Base-by-base conservation (phyloP, 371 early-diverging fungal species). In the Mortierella polycephala region DNA sequence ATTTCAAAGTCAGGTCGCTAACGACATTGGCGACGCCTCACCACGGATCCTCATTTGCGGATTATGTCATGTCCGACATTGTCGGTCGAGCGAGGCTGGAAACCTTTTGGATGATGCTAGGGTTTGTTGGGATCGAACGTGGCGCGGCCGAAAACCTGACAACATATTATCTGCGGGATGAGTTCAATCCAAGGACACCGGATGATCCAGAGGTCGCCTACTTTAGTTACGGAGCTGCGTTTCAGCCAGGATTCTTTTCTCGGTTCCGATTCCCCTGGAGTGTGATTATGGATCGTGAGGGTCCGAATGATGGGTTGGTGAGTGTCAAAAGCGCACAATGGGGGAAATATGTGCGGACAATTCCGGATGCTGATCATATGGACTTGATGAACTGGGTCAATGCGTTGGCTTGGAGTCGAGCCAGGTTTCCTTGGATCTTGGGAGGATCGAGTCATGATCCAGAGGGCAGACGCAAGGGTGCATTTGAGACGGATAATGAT, bases 11-110 rank as follows among this genome's bases (percentile, higher is more conserved):
- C 16, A 84, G 74, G 40, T 92, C 95, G 2, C 81, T 97, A 49
- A 95, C 96, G 0, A 96, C 96, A 0, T 82, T 97, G 5, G 92
- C 90, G 9, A 96, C 97, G 10, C 97, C 97, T 30, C 97, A 97
- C 75, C 91, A 92, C 18, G 97, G 97, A 12, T 91, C 91, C 39
- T 87, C 93, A 5, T 92, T 96, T 79, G 95, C 95, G 89, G 95
- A 95, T 68, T 85, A 90, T 58, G 82, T 95, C 37, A 65, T 69
- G 59, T 58, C 66, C 6, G 80, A 79, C 45, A 62, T 79, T 39
- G 70, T 79, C 0, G 80, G 80, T 10, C 47, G 46, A 16, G 42
- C 20, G 45, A 39, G 73, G 1, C 53, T 73, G 11, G 80, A 79
- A 16, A 12, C 44, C 12, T 79, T 79, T 37, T 79, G 80, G 80